These are phyloP conservation scores for Sporobolus alterniflorus DNA, from an alignment of 202 grass and related monocot species.

Conservation along the genomic window DNA sequence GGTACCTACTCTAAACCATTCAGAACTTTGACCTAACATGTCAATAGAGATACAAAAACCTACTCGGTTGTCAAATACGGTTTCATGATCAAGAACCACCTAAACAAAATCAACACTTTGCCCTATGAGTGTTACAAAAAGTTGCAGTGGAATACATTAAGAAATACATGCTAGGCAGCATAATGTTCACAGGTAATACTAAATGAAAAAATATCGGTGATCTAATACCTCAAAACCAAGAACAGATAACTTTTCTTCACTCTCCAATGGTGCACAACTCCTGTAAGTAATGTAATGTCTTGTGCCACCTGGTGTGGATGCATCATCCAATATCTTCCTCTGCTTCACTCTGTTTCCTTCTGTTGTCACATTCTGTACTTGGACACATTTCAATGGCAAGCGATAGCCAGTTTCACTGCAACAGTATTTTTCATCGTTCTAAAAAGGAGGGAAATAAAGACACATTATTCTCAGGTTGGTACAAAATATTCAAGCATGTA, in stretches of 20 bases:
- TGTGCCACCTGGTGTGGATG: constrained; percentile 32
- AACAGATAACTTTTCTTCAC: constrained; percentile 83
- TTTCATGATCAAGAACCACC: too few species aligned
- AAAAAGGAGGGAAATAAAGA: constrained; percentile 9
- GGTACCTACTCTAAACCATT: too few species aligned
- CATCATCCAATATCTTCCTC: constrained; percentile 77
- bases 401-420: constrained; percentile 97
- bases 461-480: neutral
- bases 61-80: too few species aligned
- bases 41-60: too few species aligned
- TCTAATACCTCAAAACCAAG: constrained; percentile 93
- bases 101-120: neutral
- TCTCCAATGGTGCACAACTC: constrained; percentile 79
- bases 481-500: neutral
- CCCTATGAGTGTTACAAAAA: neutral
- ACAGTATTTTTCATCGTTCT: constrained; percentile 88
- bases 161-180: neutral
- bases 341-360: constrained; percentile 61
- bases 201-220: neutral
- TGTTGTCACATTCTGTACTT: constrained; percentile 59
- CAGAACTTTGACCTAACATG: too few species aligned
- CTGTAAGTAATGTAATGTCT: constrained; percentile 85
- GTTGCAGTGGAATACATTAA: neutral
- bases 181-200: constrained; percentile 1
- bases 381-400: constrained; percentile 79